These are phyloP conservation scores for Fraxinus americana DNA, from an alignment of 257 asterid species.

Conservation along the genomic window DNA sequence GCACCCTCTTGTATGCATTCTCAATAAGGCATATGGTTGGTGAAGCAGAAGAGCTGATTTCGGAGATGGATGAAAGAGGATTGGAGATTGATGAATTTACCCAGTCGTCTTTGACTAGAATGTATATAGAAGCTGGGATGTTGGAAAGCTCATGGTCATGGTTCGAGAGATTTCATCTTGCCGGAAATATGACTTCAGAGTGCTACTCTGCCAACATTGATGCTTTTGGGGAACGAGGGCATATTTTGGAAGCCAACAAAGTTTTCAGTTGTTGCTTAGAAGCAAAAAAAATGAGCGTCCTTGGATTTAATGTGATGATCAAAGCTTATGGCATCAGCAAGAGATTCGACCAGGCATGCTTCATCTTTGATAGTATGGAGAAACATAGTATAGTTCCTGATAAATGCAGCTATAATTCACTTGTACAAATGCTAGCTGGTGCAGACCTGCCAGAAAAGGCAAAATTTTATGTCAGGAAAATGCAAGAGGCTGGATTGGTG, in stretches of 20 bases:
- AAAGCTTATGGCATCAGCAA: slow-evolving; percentile 87
- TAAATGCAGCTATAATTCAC: slow-evolving; percentile 78
- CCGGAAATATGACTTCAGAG: slow-evolving; percentile 78
- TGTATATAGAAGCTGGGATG: slow-evolving; percentile 85
- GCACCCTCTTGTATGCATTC: slow-evolving; percentile 84
- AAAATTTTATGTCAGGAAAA: slow-evolving; percentile 54
- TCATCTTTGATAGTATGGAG: slow-evolving; percentile 66
- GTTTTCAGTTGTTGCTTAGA: slow-evolving; percentile 61
- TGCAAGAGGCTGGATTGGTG: slow-evolving; percentile 70
- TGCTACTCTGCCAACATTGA: slow-evolving; percentile 92
- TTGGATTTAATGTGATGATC: slow-evolving; percentile 84
- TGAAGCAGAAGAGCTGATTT: slow-evolving; percentile 72
- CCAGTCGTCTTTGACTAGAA: slow-evolving; percentile 86
- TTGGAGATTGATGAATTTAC: slow-evolving; percentile 81
- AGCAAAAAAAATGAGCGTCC: slow-evolving; percentile 47
- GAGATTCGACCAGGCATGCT: slow-evolving; percentile 70
- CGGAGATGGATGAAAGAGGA: slow-evolving; percentile 77
- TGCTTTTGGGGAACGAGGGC: slow-evolving; percentile 81
- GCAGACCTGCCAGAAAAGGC: slow-evolving; percentile 75
- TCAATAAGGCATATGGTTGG: slow-evolving; percentile 78
- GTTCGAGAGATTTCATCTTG: slow-evolving; percentile 75
- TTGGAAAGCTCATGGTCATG: slow-evolving; percentile 66
- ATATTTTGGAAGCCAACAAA: slow-evolving; percentile 58
- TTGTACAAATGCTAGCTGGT: slow-evolving; percentile 81
- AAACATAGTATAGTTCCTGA: slow-evolving; percentile 56